Conservation (phyloP, 73 alveolate species). For the Effrenium voratum region DNA sequence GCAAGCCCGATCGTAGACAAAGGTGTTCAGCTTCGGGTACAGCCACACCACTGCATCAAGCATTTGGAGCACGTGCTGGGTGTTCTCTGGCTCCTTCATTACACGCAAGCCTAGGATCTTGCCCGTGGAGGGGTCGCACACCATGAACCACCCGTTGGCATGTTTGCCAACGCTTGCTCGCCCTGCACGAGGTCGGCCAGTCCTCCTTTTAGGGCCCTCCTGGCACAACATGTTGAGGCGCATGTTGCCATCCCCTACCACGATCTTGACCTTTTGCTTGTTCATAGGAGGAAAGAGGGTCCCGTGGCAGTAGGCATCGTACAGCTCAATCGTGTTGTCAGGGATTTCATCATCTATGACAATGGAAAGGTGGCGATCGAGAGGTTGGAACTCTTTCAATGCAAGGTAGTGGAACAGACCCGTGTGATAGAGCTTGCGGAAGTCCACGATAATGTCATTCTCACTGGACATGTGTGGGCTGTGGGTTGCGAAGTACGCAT, state of each 20-base stretch:
- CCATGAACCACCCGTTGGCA: conserved; percentile 5
- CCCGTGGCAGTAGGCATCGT: background rate
- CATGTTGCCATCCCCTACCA: conserved; percentile 21
- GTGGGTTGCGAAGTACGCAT: too few species aligned
- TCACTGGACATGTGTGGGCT: too few species aligned
- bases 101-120: background rate
- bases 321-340: background rate
- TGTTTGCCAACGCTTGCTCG: background rate
- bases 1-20: conserved; percentile 54
- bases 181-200: background rate
- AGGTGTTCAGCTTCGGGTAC: conserved; percentile 8
- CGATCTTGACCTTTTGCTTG: background rate
- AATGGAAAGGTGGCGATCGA: background rate
- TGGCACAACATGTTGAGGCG: background rate
- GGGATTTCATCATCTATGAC: conserved; percentile 8
- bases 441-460: too few species aligned
- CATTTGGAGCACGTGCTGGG: background rate
- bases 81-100: conserved; percentile 33
- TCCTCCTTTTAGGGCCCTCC: background rate
- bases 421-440: background rate
- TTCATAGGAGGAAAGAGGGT: background rate
- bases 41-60: background rate
- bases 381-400: background rate
- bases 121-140: background rate
- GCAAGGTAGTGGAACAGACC: conserved; percentile 2